These are phyloP conservation scores for Pseudevernia furfuracea DNA, from an alignment of 495 filamentous ascomycete genomes.

Conservation along the genomic window DNA sequence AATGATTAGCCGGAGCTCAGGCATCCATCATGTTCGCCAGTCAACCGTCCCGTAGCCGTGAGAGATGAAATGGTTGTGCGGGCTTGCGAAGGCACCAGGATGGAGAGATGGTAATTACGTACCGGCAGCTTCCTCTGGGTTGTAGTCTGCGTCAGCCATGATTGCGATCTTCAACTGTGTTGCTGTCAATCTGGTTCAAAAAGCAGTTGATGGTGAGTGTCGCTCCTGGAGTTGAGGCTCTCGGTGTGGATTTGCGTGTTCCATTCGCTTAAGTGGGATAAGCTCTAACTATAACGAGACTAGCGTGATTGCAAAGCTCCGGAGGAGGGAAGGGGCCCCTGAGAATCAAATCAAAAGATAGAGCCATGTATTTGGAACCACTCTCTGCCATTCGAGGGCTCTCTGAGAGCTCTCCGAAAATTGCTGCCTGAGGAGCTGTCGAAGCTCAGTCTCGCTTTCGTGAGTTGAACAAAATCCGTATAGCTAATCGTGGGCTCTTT, in stretches of 20 bases:
- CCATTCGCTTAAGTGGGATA: slow-evolving; percentile 7
- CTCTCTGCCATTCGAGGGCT: no score
- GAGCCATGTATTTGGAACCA: no score
- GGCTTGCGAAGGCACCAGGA: background rate
- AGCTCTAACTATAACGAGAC: slow-evolving; percentile 13
- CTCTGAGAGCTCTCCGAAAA: no score
- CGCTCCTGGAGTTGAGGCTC: background rate
- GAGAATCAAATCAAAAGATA: no score
- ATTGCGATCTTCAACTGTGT: slow-evolving; percentile 44
- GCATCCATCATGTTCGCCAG: background rate
- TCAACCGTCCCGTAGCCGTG: background rate
- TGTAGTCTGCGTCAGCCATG: slow-evolving; percentile 92
- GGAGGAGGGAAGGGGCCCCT: no score
- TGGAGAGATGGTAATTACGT: slow-evolving; percentile 33
- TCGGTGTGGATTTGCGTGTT: slow-evolving; percentile 15
- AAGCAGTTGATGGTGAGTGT: background rate
- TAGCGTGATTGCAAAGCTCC: no score
- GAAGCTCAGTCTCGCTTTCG: no score
- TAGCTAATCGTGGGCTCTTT: background rate
- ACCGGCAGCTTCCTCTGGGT: slow-evolving; percentile 92
- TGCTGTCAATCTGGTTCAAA: slow-evolving; percentile 10
- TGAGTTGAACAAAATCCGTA: background rate
- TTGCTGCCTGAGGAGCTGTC: no score
- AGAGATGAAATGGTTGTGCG: background rate
- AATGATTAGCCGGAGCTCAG: background rate